Conservation (phyloP, 2,329 filamentous ascomycete genomes). For the Akanthomyces dipterigenus region DNA sequence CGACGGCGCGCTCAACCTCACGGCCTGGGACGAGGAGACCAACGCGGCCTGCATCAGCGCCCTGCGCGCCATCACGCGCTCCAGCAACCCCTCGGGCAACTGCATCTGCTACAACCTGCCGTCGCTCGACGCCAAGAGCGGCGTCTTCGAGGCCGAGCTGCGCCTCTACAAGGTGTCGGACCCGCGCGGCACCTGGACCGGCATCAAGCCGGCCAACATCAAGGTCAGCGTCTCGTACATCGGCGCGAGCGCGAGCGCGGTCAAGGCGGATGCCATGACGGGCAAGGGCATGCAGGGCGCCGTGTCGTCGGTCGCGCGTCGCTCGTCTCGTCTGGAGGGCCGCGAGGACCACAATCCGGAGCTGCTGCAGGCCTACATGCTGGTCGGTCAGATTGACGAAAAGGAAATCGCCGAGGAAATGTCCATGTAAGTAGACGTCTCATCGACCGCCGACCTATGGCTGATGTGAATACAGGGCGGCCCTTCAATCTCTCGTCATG, state of each 20-base stretch:
- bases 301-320: neutral
- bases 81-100: slow-evolving; percentile 68
- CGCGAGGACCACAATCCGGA: slow-evolving; percentile 23
- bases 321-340: neutral
- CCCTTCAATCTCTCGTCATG: slow-evolving; percentile 57
- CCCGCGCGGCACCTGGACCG: slow-evolving; percentile 46
- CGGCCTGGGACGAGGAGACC: slow-evolving; percentile 50
- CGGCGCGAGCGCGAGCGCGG: slow-evolving; percentile 37
- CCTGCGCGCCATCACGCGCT: slow-evolving; percentile 47
- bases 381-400: slow-evolving; percentile 61
- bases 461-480: slow-evolving; percentile 34
- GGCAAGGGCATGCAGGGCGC: slow-evolving; percentile 19
- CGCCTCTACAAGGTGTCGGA: slow-evolving; percentile 64
- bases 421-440: slow-evolving; percentile 46
- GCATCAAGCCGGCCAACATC: slow-evolving; percentile 45
- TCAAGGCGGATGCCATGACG: slow-evolving; percentile 20
- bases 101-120: slow-evolving; percentile 79
- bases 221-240: slow-evolving; percentile 48
- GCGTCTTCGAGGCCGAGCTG: slow-evolving; percentile 70
- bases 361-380: slow-evolving; percentile 57
- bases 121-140: slow-evolving; percentile 58
- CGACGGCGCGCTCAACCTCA: slow-evolving; percentile 44
- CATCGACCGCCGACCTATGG: slow-evolving; percentile 2
- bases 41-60: slow-evolving; percentile 51
- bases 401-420: slow-evolving; percentile 47